A percentile compares a stretch with the other conserved stretches of the same genome.
These are phyloP conservation scores for Boletales sp. DNA, from an alignment of 768 basidiomycete species.

Conservation along the genomic window DNA sequence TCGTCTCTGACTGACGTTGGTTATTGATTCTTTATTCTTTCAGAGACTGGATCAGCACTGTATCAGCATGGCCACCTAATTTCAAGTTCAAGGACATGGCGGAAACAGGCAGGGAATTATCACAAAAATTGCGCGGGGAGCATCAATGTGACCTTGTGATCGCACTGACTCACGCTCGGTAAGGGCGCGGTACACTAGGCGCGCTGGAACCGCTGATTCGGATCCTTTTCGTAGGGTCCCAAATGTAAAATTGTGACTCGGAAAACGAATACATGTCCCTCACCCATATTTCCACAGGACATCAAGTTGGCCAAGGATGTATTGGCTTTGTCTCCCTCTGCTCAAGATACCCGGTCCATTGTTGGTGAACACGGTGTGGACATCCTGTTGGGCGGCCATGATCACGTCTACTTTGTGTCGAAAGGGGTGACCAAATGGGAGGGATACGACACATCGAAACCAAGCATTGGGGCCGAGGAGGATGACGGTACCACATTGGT, in stretches of 20 bases:
- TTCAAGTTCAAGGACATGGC: conserved; percentile 79
- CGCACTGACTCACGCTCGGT: conserved; percentile 83
- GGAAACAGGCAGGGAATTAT: conserved; percentile 68
- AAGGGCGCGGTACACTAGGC: conserved; percentile 10
- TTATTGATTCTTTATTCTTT: neutral
- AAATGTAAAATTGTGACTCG: conserved; percentile 21
- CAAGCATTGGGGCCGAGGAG: conserved; percentile 64
- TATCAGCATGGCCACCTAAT: conserved; percentile 79
- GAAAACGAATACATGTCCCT: conserved; percentile 1
- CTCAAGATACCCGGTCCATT: conserved; percentile 42
- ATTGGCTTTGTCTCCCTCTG: conserved; percentile 53
- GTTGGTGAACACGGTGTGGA: conserved; percentile 71
- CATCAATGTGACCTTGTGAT: conserved; percentile 79
- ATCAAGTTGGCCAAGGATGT: conserved; percentile 66
- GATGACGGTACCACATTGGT: conserved; percentile 70
- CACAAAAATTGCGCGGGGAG: conserved; percentile 64
- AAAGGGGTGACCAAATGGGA: conserved; percentile 67
- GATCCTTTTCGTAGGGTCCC: conserved; percentile 20
- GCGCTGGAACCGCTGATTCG: neutral
- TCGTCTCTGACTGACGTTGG: neutral
- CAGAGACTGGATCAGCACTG: conserved; percentile 88
- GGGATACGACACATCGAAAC: conserved; percentile 48
- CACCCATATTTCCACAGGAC: conserved; percentile 45
- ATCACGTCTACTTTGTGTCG: conserved; percentile 77
- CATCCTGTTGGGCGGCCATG: conserved; percentile 83